A percentile compares a stretch with the other conserved stretches of the same genome.
phyloP scores from a whole-genome alignment of 441 rosid genomes.

The Eutrema salsugineum region DNA sequence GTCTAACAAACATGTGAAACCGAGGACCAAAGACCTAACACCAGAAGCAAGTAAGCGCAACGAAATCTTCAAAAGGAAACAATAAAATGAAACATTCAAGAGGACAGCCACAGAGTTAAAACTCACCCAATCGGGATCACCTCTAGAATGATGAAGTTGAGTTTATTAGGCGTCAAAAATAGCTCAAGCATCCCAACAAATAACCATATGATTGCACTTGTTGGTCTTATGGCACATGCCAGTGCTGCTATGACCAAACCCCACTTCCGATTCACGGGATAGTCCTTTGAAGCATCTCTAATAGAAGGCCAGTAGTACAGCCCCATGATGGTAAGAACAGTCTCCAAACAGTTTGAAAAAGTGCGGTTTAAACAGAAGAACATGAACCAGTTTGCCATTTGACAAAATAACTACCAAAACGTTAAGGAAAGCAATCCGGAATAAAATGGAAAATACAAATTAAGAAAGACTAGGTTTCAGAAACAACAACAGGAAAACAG shows the following conservation, averaged over 20 bases:
- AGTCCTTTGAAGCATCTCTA: slow-evolving; percentile 46
- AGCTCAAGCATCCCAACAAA: slow-evolving; percentile 85
- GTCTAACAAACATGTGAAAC: slow-evolving; percentile 61
- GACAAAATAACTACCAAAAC: slow-evolving; percentile 65
- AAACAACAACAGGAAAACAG: not conserved
- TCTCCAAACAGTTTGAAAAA: slow-evolving; percentile 85
- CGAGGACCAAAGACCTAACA: slow-evolving; percentile 67
- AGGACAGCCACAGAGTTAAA: not conserved
- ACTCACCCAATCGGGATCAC: slow-evolving; percentile 79
- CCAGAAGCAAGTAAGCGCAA: slow-evolving; percentile 11
- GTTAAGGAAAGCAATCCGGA: slow-evolving; percentile 43
- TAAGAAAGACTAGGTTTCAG: not conserved
- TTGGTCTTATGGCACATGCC: slow-evolving; percentile 90
- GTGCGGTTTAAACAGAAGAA: slow-evolving; percentile 91
- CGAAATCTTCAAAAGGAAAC: not conserved
- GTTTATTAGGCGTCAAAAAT: slow-evolving; percentile 37
- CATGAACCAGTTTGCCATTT: slow-evolving; percentile 81
- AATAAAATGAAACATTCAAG: not conserved
- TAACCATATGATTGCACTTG: slow-evolving; percentile 84
- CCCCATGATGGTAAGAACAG: slow-evolving; percentile 78
- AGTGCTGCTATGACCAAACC: slow-evolving; percentile 74
- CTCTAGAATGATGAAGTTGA: slow-evolving; percentile 61
- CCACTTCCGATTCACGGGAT: slow-evolving; percentile 50
- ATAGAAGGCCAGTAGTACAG: slow-evolving; percentile 85
- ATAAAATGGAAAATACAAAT: not conserved